These are phyloP conservation scores for Vitis hybrid DNA, from an alignment of 177 flowering plant species.

Conservation along the genomic window DNA sequence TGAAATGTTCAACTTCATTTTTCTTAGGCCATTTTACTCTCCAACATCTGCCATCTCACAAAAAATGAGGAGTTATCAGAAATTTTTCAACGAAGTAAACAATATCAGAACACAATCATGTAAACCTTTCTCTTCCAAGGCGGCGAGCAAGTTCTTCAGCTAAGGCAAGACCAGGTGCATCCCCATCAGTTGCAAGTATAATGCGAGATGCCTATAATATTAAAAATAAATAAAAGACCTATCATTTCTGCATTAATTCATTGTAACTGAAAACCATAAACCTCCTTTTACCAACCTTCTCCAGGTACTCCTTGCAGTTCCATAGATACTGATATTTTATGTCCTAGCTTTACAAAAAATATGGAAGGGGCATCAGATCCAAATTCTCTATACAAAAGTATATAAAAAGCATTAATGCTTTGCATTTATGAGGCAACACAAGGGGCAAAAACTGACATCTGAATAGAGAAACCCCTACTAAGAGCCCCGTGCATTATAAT, in stretches of 20 bases:
- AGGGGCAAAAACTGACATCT: too few species aligned
- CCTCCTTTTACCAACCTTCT: conserved; percentile 48
- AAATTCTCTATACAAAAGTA: neutral
- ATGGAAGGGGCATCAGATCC: conserved; percentile 27
- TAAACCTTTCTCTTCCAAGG: conserved; percentile 88
- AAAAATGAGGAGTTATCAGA: conserved; percentile 1
- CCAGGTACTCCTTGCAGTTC: conserved; percentile 86
- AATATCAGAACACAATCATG: neutral
- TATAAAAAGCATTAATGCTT: neutral
- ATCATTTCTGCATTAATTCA: neutral
- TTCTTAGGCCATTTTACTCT: conserved; percentile 86
- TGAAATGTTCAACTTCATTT: conserved; percentile 45
- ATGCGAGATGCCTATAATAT: conserved; percentile 77
- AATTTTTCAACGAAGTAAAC: neutral
- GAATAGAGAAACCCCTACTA: too few species aligned
- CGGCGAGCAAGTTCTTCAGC: conserved; percentile 99
- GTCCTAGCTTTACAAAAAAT: conserved; percentile 74
- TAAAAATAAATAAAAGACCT: neutral
- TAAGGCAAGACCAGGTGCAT: conserved; percentile 84
- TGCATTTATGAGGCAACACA: too few species aligned
- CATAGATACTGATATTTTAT: conserved; percentile 79
- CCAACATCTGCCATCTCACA: conserved; percentile 69
- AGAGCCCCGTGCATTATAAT: too few species aligned
- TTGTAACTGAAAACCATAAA: neutral
- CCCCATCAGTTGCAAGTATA: conserved; percentile 91